A percentile compares a stretch with the other conserved stretches of the same genome.
These are phyloP conservation scores for Ogataea saltuana DNA, from an alignment of 805 yeast species.

Conservation along the genomic window DNA sequence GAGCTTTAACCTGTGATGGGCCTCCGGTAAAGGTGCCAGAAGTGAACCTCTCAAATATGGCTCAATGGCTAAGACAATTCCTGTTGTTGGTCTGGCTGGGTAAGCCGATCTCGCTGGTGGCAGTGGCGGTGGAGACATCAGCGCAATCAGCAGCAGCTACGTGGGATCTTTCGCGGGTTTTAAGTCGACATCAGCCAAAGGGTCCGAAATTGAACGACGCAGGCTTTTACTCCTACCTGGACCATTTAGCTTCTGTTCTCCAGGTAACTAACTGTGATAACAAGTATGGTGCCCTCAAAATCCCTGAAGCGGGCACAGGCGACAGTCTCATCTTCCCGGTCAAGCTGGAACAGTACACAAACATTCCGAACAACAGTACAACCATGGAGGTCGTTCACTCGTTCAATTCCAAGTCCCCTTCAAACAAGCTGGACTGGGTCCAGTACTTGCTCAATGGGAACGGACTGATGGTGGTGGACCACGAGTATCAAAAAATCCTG, in stretches of 20 bases:
- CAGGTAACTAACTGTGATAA: conserved; percentile 25
- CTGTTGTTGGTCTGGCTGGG: too few relatives aligned
- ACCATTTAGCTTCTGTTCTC: conserved; percentile 20
- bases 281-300: conserved; percentile 18
- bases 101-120: too few relatives aligned
- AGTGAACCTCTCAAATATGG: conserved; percentile 1
- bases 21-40: too few relatives aligned
- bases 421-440: conserved; percentile 17
- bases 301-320: conserved; percentile 6
- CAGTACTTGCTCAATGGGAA: conserved; percentile 22
- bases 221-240: conserved; percentile 17
- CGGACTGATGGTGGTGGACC: conserved; percentile 23
- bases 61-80: background rate
- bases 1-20: too few relatives aligned
- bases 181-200: conserved; percentile 22
- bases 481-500: conserved; percentile 19
- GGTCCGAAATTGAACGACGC: conserved; percentile 13
- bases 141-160: too few relatives aligned
- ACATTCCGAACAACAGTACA: conserved; percentile 16
- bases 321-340: conserved; percentile 14
- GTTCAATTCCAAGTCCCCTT: conserved; percentile 18
- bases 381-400: conserved; percentile 12
- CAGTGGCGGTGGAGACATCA: too few relatives aligned
- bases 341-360: conserved; percentile 14
- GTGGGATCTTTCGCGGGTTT: conserved; percentile 20